Percentiles rank a stretch among this genome's conserved stretches.
Evolutionary conservation across 495 filamentous ascomycete species (phyloP).

Genomic region (Hyaloscypha variabilis): DNA sequence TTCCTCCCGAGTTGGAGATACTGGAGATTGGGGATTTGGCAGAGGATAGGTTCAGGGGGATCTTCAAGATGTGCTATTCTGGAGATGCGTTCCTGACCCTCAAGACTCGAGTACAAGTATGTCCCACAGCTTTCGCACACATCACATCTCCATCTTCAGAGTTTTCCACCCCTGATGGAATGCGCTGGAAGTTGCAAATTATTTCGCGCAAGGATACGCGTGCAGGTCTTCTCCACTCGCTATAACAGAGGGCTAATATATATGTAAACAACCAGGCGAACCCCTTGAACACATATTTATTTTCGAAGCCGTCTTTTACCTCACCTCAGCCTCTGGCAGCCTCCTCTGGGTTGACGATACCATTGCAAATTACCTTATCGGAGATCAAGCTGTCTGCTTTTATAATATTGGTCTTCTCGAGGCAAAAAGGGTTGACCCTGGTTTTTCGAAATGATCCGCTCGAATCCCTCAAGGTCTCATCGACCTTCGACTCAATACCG

Average conservation of each 20-base stretch:
- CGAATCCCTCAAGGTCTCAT: slow-evolving; percentile 96
- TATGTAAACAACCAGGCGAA: slow-evolving; percentile 69
- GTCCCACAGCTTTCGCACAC: slow-evolving; percentile 5
- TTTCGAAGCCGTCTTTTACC: slow-evolving; percentile 86
- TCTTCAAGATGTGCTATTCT: slow-evolving; percentile 98
- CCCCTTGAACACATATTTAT: slow-evolving; percentile 92
- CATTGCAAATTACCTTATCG: slow-evolving; percentile 92
- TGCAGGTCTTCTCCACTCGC: neutral
- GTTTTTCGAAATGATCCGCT: slow-evolving; percentile 98
- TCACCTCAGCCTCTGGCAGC: slow-evolving; percentile 94
- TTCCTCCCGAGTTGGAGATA: slow-evolving; percentile 93
- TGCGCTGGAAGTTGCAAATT: slow-evolving; percentile 5
- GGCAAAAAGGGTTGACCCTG: slow-evolving; percentile 92
- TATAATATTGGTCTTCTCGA: slow-evolving; percentile 95
- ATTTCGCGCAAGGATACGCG: slow-evolving; percentile 18
- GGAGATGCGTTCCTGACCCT: slow-evolving; percentile 95
- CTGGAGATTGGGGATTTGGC: slow-evolving; percentile 96
- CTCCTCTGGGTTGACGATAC: slow-evolving; percentile 90
- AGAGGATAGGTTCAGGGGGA: slow-evolving; percentile 94
- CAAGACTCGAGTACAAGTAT: slow-evolving; percentile 87
- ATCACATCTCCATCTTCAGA: neutral
- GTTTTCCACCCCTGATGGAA: neutral
- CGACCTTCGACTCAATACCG: slow-evolving; percentile 97
- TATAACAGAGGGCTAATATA: slow-evolving; percentile 49
- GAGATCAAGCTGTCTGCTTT: slow-evolving; percentile 97